A percentile compares a stretch with the other conserved stretches of the same genome.
Conservation (phyloP, 202 grass and related monocot genomes). For the Musa balbisiana region DNA sequence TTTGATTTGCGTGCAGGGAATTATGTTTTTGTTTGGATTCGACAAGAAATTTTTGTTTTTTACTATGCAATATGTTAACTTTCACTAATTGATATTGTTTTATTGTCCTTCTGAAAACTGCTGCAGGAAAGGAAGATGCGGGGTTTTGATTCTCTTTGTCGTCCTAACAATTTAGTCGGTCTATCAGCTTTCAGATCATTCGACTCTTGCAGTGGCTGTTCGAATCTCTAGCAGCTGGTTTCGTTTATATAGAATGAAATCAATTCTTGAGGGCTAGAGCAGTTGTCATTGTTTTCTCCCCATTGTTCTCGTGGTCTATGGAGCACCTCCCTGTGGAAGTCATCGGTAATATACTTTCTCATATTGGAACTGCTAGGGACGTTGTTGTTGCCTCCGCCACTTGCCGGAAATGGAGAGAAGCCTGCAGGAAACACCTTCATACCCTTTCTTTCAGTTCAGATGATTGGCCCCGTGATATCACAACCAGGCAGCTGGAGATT, state of each 20-base stretch:
- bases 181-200: background rate
- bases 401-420: conserved; percentile 78
- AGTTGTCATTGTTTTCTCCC: background rate
- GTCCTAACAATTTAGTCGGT: background rate
- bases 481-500: conserved; percentile 72
- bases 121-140: conserved; percentile 7
- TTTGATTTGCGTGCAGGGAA: too few species aligned
- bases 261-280: conserved; percentile 12
- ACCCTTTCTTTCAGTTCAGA: conserved; percentile 69
- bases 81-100: background rate
- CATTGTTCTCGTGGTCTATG: conserved; percentile 33
- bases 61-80: background rate
- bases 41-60: background rate
- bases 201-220: background rate
- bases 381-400: conserved; percentile 70
- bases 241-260: conserved; percentile 13
- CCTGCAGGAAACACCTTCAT: conserved; percentile 70
- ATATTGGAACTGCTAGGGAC: conserved; percentile 59
- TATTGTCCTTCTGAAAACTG: background rate
- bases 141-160: background rate
- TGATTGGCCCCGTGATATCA: conserved; percentile 64
- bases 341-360: conserved; percentile 82
- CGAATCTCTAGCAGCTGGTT: background rate
- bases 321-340: conserved; percentile 84
- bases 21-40: too few species aligned